Base-by-base conservation (phyloP, 2,329 filamentous ascomycete species). In the Helotiales sp. region DNA sequence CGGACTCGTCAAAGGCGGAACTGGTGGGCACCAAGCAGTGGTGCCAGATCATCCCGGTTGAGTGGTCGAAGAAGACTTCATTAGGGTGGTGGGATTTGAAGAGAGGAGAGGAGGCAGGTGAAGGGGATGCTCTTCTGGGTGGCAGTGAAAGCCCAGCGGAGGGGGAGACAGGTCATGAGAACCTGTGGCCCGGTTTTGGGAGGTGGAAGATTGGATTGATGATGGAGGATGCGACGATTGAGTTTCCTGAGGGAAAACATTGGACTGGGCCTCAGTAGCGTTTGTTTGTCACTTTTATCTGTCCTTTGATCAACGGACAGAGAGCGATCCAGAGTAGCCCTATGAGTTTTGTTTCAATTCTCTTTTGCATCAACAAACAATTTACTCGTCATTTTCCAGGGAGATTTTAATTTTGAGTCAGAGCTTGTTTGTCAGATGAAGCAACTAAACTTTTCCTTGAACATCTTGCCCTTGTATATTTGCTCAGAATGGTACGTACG, bases 51-150 rank as follows among this genome's bases (percentile, higher is more conserved):
- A 43, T 74, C 22, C 80, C 80, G 0, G 63, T 52, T 0, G 71
- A 80, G 54, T 72, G 69, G 3, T 75, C 77, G 13, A 68, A 63
- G 15, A 73, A 70, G 20, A 76, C 80, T 0, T 78, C 74, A n/a
- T 24, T 85, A 6, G 80, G 80, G 0, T 85, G 83, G 83, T 80
- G 81, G 64, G 83, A 86, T 64, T 70, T 86, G 64, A 73, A 76
- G 45, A 82, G 84, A 75, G 67, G 65, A 13, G 73, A 78, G 28
- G 76, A 75, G 11, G 68, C 76, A n/a, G n/a, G n/a, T 2, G 75
- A 73, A 6, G 73, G 55, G 1, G 64, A 66, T 37, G 54, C 64
- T 1, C 28, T 67, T 17, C 45, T 62, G 20, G 64, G 57, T 17
- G 40, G 49, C 17, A 47, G 55, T 15, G n/a, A 30, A 7, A 28